Conservation (phyloP, 1,139 yeast genomes). For the Blastobotrys aristatus region DNA sequence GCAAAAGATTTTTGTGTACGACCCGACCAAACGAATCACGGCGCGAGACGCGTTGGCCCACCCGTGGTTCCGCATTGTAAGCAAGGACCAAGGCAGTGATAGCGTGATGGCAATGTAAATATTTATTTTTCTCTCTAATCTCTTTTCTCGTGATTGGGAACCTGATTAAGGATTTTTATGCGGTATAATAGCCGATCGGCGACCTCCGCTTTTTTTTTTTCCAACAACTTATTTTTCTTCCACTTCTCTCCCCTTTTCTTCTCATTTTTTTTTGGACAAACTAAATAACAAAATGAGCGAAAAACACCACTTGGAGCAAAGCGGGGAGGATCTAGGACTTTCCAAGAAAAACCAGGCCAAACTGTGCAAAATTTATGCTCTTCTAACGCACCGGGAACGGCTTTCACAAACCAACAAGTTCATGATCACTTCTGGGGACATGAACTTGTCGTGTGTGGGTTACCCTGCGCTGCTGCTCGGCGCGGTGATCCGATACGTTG, state of each 20-base stretch:
- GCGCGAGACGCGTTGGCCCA: conserved; percentile 74
- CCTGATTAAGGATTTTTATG: no score
- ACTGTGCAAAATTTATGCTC: conserved; percentile 2
- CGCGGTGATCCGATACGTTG: conserved; percentile 22
- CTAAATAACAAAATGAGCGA: no score
- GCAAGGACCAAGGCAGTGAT: conserved; percentile 18
- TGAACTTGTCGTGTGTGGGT: conserved; percentile 28
- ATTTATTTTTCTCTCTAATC: conserved; percentile 4
- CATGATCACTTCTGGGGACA: conserved; percentile 13
- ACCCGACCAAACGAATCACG: conserved; percentile 69
- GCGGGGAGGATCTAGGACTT: no score
- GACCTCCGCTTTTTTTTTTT: no score
- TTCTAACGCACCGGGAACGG: conserved; percentile 9
- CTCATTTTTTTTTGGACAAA: not conserved
- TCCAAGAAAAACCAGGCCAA: conserved; percentile 3
- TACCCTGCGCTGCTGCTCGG: conserved; percentile 28
- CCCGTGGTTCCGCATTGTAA: conserved; percentile 43
- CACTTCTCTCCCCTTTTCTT: no score
- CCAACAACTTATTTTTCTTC: no score
- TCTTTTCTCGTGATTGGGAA: conserved; percentile 5
- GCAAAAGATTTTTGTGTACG: conserved; percentile 65
- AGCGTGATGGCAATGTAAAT: conserved; percentile 4
- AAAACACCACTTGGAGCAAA: no score
- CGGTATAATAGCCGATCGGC: no score
- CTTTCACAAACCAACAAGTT: conserved; percentile 11